Evolutionary conservation across 2,329 filamentous ascomycete species (phyloP), one percentile per base, ranked within the genome.

Genomic region (Penicillium sp.): DNA sequence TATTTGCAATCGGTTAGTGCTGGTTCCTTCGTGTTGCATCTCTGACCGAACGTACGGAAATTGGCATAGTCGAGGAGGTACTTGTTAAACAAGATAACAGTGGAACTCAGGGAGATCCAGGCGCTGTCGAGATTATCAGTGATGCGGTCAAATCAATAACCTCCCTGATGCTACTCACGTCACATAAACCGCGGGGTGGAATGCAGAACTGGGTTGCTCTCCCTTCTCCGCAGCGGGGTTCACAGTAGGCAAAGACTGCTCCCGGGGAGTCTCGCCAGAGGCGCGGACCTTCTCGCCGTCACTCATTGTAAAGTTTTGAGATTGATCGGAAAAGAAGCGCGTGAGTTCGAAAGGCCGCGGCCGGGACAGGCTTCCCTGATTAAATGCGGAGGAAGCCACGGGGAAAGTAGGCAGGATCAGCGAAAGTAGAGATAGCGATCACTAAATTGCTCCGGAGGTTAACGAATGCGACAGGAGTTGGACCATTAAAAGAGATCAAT

Each of bases 21-120:
- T 33, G 2, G 11, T 46, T 31, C 19, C 14, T 8, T 16, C 19
- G 18, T 19, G 18, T 12, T 19, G 14, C 29, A 28, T 40, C 14
- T 39, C 13, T 12, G 10, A 36, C 12, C 25, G 16, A 16, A 66
- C 84, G 78, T 80, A 89, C 86, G 81, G 78, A 96, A 96, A 56
- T 88, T 80, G 56, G 86, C 80, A 33, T 86, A 91, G 65, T 92
- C 85, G 55, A 97, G 81, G 65, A 99, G 89, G 83, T 89, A 95
- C 82, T 99, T 99, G 84, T 99, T 97, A 86, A 96, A 97, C 55
- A 99, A 79, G 70, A 99, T 99, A 68, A 97, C 90, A 64, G 87
- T 89, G 36, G 90, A 95, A 66, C 89, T 95, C 71, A 96, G 80
- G 52, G 84, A 77, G 68, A 99, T 97, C 93, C 93, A 99, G 61